Conservation (phyloP, 129 eudicot species). For the Artemisia argyi region DNA sequence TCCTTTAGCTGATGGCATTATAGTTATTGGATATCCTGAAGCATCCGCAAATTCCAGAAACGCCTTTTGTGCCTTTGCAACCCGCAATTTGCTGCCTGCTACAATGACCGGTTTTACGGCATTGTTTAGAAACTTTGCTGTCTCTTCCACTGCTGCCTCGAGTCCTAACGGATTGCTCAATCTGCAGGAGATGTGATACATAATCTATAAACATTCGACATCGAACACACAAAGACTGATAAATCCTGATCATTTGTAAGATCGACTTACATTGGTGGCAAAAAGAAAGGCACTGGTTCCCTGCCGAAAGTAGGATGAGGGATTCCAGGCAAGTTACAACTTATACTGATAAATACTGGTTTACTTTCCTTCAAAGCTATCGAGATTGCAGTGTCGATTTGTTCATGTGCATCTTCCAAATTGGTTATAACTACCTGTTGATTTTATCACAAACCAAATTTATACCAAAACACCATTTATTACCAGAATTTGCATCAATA, state of each 20-base stretch:
- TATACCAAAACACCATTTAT: too few species aligned
- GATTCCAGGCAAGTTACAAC: constrained; percentile 79
- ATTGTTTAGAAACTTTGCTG: constrained; percentile 71
- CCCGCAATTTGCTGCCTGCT: constrained; percentile 69
- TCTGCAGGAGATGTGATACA: constrained; percentile 29
- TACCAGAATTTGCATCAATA: too few species aligned
- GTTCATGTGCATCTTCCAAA: constrained; percentile 90
- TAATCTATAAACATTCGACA: neutral
- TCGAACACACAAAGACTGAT: neutral
- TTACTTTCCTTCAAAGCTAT: constrained; percentile 87
- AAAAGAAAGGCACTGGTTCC: constrained; percentile 71
- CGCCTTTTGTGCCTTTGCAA: constrained; percentile 65
- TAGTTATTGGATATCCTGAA: constrained; percentile 77
- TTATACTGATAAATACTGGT: constrained; percentile 79
- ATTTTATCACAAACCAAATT: too few species aligned
- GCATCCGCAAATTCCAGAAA: constrained; percentile 70
- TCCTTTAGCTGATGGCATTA: constrained; percentile 89
- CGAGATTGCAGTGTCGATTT: constrained; percentile 79
- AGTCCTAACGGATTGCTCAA: constrained; percentile 67
- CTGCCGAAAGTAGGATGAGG: constrained; percentile 69
- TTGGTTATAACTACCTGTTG: constrained; percentile 73
- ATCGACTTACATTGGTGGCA: constrained; percentile 59
- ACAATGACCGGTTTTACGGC: constrained; percentile 85
- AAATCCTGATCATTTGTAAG: neutral
- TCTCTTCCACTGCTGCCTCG: constrained; percentile 85